phyloP scores from a whole-genome alignment of 1,139 yeast species.

The Schwanniomyces etchellsii region DNA sequence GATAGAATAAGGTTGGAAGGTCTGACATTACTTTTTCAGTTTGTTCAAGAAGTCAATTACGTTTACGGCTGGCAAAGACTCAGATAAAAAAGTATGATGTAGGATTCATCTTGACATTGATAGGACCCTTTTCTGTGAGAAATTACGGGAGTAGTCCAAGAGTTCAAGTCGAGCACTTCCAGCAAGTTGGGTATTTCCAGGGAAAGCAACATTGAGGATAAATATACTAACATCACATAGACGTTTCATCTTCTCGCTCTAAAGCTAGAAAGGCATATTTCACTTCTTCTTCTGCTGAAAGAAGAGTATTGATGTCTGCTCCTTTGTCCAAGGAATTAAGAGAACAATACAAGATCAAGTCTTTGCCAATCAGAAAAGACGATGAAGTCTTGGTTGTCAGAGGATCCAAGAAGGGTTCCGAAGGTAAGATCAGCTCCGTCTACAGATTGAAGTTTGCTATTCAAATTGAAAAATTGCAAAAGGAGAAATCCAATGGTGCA shows the following conservation, averaged over 20 bases:
- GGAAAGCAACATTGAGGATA: too few relatives aligned
- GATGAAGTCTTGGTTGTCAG: slow-evolving; percentile 95
- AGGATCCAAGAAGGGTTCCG: slow-evolving; percentile 99
- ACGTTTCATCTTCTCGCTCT: slow-evolving; percentile 99
- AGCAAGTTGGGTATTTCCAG: too few relatives aligned
- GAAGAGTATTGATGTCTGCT: slow-evolving; percentile 96
- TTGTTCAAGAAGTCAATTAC: too few relatives aligned
- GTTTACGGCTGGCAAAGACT: too few relatives aligned
- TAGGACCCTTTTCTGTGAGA: too few relatives aligned
- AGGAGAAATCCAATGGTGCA: slow-evolving; percentile 98
- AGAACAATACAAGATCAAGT: slow-evolving; percentile 92
- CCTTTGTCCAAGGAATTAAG: slow-evolving; percentile 99
- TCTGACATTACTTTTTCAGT: too few relatives aligned
- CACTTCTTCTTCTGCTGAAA: slow-evolving; percentile 93
- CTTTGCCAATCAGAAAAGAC: slow-evolving; percentile 97
- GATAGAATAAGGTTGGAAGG: too few relatives aligned
- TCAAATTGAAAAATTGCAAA: slow-evolving; percentile 95
- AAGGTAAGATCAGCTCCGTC: slow-evolving; percentile 96
- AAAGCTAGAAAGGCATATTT: slow-evolving; percentile 99
- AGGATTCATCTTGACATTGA: too few relatives aligned
- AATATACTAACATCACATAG: slow-evolving; percentile 45
- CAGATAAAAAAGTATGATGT: too few relatives aligned
- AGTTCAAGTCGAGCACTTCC: too few relatives aligned
- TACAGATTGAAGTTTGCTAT: slow-evolving; percentile 98
- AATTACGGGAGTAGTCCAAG: too few relatives aligned